These are phyloP conservation scores for Scedosporium minutisporum DNA, from an alignment of 2,329 filamentous ascomycete species.

Conservation along the genomic window DNA sequence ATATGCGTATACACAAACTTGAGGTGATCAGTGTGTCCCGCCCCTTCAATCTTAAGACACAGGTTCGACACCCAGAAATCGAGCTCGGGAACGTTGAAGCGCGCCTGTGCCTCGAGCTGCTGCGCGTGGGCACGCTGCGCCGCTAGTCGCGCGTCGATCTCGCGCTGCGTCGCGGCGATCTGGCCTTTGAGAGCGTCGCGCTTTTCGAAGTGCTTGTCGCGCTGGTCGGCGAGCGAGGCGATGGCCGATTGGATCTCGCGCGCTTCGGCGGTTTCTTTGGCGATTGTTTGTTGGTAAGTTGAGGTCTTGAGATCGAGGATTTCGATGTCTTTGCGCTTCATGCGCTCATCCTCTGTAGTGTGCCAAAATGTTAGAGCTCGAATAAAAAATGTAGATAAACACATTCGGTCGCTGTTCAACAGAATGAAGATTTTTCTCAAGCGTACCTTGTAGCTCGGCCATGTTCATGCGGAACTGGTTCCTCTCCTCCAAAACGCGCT, in stretches of 20 bases:
- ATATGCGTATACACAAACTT: constrained; percentile 87
- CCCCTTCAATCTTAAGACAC: constrained; percentile 81
- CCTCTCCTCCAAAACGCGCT: constrained; percentile 81
- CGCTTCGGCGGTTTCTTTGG: constrained; percentile 67
- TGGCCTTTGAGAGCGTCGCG: constrained; percentile 50
- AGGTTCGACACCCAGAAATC: constrained; percentile 94
- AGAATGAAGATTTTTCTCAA: neutral
- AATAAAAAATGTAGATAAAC: no score
- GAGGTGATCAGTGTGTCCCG: constrained; percentile 71
- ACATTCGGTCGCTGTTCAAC: no score
- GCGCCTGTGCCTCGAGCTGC: constrained; percentile 71
- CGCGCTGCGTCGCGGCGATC: constrained; percentile 57
- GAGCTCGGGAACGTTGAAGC: constrained; percentile 85
- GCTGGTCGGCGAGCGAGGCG: constrained; percentile 46
- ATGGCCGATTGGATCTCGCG: constrained; percentile 63
- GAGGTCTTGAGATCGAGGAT: constrained; percentile 64
- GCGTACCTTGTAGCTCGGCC: constrained; percentile 76
- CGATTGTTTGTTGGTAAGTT: constrained; percentile 63
- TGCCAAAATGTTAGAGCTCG: neutral
- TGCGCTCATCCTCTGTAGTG: constrained; percentile 72
- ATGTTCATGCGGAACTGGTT: constrained; percentile 90
- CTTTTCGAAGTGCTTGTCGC: constrained; percentile 47
- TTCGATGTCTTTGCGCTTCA: constrained; percentile 80
- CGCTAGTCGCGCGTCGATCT: constrained; percentile 60
- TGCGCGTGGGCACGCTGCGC: constrained; percentile 63